A percentile compares a stretch with the other conserved stretches of the same genome.
phyloP scores from a whole-genome alignment of 2,329 filamentous ascomycete species.

The Hypomyces perniciosus region DNA sequence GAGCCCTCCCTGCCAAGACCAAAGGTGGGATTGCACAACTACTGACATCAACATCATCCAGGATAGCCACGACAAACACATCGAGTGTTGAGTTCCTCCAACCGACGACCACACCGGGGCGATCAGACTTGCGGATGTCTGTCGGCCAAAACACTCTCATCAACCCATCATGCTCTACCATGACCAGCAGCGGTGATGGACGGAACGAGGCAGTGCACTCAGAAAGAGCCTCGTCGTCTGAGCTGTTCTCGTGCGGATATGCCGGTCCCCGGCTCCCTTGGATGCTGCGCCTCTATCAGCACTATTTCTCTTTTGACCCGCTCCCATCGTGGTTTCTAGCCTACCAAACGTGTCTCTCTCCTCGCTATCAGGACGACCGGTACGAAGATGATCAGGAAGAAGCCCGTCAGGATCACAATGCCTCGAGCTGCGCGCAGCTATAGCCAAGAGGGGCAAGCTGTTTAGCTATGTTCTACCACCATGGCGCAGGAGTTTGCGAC shows the following conservation, averaged over 20 bases:
- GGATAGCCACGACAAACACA: conserved; percentile 79
- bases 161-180: conserved; percentile 75
- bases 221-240: conserved; percentile 90
- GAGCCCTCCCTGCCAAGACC: not conserved
- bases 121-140: conserved; percentile 66
- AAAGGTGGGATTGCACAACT: not conserved
- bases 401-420: conserved; percentile 71
- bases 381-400: conserved; percentile 79
- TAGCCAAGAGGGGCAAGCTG: not conserved
- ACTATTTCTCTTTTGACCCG: not conserved
- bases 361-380: conserved; percentile 79
- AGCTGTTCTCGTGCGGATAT: conserved; percentile 95
- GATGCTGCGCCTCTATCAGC: conserved; percentile 55
- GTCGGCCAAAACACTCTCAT: conserved; percentile 99
- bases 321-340: conserved; percentile 19
- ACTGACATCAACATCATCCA: conserved; percentile 85
- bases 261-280: conserved; percentile 67
- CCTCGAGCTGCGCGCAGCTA: conserved; percentile 82
- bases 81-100: conserved; percentile 93
- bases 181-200: conserved; percentile 39
- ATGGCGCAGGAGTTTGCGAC: conserved; percentile 26
- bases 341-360: conserved; percentile 73
- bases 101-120: conserved; percentile 82
- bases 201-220: conserved; percentile 29
- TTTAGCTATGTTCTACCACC: not conserved